A percentile compares a stretch with the other conserved stretches of the same genome.
Conservation (phyloP, 768 basidiomycete genomes). For the Termitomyces sp. region DNA sequence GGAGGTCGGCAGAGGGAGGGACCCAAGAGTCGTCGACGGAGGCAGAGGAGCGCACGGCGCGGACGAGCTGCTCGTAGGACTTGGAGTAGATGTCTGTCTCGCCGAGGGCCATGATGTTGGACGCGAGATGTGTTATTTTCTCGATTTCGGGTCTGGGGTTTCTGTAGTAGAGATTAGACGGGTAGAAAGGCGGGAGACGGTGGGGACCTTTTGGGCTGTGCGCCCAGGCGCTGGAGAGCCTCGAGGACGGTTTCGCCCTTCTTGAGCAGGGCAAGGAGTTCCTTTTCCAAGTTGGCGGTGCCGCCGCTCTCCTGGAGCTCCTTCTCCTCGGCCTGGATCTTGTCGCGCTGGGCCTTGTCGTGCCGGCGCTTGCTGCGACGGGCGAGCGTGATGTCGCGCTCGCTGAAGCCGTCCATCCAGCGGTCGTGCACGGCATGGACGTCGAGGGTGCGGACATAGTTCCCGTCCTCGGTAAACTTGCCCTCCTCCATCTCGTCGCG, state of each 20-base stretch:
- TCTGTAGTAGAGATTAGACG: slow-evolving; percentile 7
- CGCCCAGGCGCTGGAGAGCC: slow-evolving; percentile 81
- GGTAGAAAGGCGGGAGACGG: too few species aligned
- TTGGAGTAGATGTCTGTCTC: slow-evolving; percentile 84
- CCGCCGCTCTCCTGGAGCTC: slow-evolving; percentile 68
- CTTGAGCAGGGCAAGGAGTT: slow-evolving; percentile 72
- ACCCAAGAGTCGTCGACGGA: slow-evolving; percentile 64
- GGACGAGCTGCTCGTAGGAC: slow-evolving; percentile 82
- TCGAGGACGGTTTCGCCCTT: slow-evolving; percentile 90
- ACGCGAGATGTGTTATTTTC: slow-evolving; percentile 78
- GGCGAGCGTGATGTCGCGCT: slow-evolving; percentile 81
- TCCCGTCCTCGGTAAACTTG: slow-evolving; percentile 92
- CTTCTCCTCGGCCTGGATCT: slow-evolving; percentile 65
- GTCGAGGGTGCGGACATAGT: slow-evolving; percentile 80
- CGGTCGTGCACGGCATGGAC: slow-evolving; percentile 88
- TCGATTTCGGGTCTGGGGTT: slow-evolving; percentile 53
- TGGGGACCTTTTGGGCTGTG: slow-evolving; percentile 43
- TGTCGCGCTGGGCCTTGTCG: slow-evolving; percentile 67
- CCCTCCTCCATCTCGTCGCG: slow-evolving; percentile 98
- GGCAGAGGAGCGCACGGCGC: slow-evolving; percentile 67
- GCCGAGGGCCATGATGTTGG: slow-evolving; percentile 81
- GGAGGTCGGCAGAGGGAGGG: slow-evolving; percentile 69
- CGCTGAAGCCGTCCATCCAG: slow-evolving; percentile 92
- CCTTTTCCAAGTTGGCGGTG: slow-evolving; percentile 53
- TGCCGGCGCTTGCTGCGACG: slow-evolving; percentile 68